These are phyloP conservation scores for Epichloe amarillans DNA, from an alignment of 2,329 filamentous ascomycete species.

Conservation along the genomic window DNA sequence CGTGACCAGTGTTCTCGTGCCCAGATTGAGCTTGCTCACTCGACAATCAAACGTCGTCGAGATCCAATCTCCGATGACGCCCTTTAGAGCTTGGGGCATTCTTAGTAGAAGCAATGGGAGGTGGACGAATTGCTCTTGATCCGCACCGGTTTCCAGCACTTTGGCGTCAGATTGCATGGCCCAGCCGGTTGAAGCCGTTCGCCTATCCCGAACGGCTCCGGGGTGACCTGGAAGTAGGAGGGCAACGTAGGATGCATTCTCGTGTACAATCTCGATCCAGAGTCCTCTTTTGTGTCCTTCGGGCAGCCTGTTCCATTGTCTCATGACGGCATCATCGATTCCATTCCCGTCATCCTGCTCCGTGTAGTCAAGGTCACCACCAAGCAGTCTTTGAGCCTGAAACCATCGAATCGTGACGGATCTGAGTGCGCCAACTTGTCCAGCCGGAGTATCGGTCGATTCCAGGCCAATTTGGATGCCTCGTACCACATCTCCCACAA, in stretches of 20 bases:
- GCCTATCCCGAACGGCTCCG: slow-evolving; percentile 4
- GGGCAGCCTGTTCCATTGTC: slow-evolving; percentile 6
- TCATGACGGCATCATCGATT: slow-evolving; percentile 7
- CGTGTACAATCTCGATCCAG: slow-evolving; percentile 38
- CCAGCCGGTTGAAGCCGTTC: slow-evolving; percentile 8
- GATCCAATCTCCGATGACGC: slow-evolving; percentile 37
- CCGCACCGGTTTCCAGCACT: background rate
- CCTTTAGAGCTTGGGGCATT: slow-evolving; percentile 40
- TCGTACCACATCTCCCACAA: slow-evolving; percentile 47
- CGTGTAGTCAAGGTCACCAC: slow-evolving; percentile 13
- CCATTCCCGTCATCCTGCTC: slow-evolving; percentile 8
- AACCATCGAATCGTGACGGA: slow-evolving; percentile 36
- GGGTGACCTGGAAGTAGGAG: slow-evolving; percentile 32
- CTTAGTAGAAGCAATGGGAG: slow-evolving; percentile 41
- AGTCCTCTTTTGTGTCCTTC: slow-evolving; percentile 18
- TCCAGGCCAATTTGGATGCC: slow-evolving; percentile 41
- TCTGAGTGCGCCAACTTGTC: slow-evolving; percentile 30
- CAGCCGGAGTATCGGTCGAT: slow-evolving; percentile 25
- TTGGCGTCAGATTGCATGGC: slow-evolving; percentile 10
- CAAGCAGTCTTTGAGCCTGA: slow-evolving; percentile 17
- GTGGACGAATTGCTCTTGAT: slow-evolving; percentile 25
- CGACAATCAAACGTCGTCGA: slow-evolving; percentile 42
- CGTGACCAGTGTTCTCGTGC: slow-evolving; percentile 34
- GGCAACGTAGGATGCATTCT: slow-evolving; percentile 37
- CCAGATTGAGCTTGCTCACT: slow-evolving; percentile 34